Conservation (phyloP, 1,284 basidiomycete species). For the Trametes hirsuta region DNA sequence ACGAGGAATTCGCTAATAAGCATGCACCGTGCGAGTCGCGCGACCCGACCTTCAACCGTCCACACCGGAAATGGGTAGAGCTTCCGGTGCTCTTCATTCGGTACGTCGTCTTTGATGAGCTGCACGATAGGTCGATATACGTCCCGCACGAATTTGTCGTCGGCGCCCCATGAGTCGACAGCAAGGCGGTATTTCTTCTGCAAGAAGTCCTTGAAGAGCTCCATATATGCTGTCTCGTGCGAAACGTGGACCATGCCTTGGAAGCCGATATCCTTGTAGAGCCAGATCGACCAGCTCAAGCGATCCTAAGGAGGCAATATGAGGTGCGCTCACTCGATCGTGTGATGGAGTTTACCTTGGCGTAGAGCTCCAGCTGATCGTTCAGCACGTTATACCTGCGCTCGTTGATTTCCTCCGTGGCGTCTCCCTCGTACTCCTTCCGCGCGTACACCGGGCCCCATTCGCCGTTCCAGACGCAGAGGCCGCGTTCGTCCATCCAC, state of each 20-base stretch:
- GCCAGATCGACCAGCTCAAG: conserved; percentile 82
- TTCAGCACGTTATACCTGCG: conserved; percentile 63
- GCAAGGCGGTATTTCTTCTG: conserved; percentile 65
- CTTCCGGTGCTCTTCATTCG: conserved; percentile 40
- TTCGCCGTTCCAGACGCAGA: conserved; percentile 82
- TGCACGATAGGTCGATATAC: conserved; percentile 62
- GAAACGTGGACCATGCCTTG: conserved; percentile 81
- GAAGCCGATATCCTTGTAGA: conserved; percentile 87
- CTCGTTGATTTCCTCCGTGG: conserved; percentile 70
- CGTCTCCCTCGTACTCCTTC: conserved; percentile 58
- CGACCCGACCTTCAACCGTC: conserved; percentile 49
- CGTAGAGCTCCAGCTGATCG: conserved; percentile 77
- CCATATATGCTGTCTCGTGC: conserved; percentile 70
- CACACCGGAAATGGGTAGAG: conserved; percentile 58
- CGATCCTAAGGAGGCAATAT: conserved; percentile 49
- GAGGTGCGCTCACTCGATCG: neutral
- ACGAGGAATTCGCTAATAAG: conserved; percentile 69
- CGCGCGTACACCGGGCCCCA: conserved; percentile 75
- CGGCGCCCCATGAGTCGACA: conserved; percentile 68
- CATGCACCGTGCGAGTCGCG: conserved; percentile 58
- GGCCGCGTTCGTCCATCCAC: conserved; percentile 67
- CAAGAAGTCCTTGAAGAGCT: conserved; percentile 63
- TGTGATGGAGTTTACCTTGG: conserved; percentile 44
- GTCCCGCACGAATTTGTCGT: conserved; percentile 54
- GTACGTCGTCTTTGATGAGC: conserved; percentile 50